Evolutionary conservation across 306 rosid species (phyloP).

Genomic region (Sindora glabra): DNA sequence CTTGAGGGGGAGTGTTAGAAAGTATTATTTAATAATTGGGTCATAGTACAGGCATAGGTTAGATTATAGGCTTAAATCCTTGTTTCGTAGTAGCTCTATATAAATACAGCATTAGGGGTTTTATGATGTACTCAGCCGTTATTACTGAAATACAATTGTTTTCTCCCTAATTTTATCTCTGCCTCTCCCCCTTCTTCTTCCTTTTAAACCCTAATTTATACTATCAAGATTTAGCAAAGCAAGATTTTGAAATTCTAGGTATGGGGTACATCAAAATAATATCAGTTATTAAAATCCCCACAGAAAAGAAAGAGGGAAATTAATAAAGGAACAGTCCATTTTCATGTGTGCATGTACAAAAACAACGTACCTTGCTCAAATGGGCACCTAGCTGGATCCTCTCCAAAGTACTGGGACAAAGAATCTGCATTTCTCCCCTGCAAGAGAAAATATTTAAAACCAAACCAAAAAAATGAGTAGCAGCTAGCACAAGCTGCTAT

Average conservation of each 20-base stretch:
- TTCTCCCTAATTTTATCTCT: too few species aligned
- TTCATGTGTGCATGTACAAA: not conserved
- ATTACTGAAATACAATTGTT: too few species aligned
- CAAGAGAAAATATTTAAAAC: conserved; percentile 22
- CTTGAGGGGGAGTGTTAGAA: too few species aligned
- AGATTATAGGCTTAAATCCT: too few species aligned
- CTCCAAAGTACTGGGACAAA: conserved; percentile 92
- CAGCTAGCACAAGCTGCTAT: conserved; percentile 1
- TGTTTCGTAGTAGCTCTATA: too few species aligned
- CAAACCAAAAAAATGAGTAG: conserved; percentile 14
- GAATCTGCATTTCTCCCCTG: conserved; percentile 99
- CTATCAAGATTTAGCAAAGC: too few species aligned
- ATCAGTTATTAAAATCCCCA: not conserved
- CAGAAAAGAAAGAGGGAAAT: not conserved
- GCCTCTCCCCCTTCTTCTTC: too few species aligned
- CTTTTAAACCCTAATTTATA: too few species aligned
- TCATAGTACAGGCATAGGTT: too few species aligned
- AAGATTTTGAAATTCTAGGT: not conserved
- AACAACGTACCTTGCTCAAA: conserved; percentile 86
- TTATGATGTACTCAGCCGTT: too few species aligned
- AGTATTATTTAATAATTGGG: too few species aligned
- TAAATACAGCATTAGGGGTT: too few species aligned
- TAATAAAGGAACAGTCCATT: not conserved
- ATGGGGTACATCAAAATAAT: not conserved
- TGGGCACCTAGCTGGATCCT: conserved; percentile 98